Percentiles rank a stretch among this genome's conserved stretches.
Evolutionary conservation across 83 land plant species (phyloP).

Genomic region (Picea engelmannii): DNA sequence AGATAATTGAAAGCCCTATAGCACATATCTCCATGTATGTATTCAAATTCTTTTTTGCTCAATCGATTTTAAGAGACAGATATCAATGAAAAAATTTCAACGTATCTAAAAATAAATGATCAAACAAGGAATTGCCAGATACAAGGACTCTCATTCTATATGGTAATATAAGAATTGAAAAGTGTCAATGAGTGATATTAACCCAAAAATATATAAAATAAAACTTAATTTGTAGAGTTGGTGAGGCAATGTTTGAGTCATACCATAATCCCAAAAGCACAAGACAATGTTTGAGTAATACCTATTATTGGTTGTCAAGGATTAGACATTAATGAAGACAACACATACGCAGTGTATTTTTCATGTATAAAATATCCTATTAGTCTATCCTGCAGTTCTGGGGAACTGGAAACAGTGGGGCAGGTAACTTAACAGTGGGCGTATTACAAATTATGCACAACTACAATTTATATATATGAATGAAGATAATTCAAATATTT

Average conservation of each 20-base stretch:
- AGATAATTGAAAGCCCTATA: neutral
- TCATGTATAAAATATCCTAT: neutral
- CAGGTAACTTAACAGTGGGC: neutral
- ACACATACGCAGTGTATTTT: neutral
- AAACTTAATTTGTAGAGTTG: neutral
- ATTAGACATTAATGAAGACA: constrained; percentile 7
- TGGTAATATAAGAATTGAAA: too few relatives aligned
- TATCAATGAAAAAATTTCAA: too few relatives aligned
- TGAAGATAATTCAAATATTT: neutral
- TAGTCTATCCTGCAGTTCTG: neutral
- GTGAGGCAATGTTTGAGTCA: neutral
- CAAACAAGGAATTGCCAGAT: too few relatives aligned
- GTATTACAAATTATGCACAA: too few relatives aligned
- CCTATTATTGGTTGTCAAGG: neutral
- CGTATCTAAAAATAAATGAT: too few relatives aligned
- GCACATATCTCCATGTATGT: too few relatives aligned
- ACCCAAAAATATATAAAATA: too few relatives aligned
- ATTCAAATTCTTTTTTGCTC: too few relatives aligned
- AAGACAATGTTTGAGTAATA: neutral
- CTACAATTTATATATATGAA: neutral
- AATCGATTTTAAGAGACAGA: too few relatives aligned
- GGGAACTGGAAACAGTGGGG: neutral
- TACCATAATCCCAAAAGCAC: neutral
- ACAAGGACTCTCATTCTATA: too few relatives aligned
- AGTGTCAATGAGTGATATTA: too few relatives aligned